Conservation (phyloP, 345 rosid species). For the Citrus glauca region DNA sequence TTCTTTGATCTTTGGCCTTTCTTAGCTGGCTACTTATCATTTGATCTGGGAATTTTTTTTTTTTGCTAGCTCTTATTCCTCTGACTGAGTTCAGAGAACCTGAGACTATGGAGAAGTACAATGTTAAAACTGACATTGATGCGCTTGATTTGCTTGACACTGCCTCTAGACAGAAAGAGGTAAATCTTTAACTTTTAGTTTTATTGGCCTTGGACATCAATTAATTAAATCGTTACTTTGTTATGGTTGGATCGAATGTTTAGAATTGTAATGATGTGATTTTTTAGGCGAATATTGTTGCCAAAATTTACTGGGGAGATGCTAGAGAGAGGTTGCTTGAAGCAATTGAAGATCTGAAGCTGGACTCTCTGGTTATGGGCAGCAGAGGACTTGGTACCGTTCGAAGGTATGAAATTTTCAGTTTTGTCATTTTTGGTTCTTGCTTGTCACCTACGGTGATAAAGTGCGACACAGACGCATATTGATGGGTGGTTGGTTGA, state of each 20-base stretch:
- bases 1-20: background rate
- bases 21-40: background rate
- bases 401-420: constrained; percentile 42
- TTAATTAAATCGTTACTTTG: background rate
- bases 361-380: constrained; percentile 87
- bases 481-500: background rate
- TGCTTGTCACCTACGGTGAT: background rate
- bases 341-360: constrained; percentile 68
- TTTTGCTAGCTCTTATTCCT: constrained; percentile 69
- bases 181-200: background rate
- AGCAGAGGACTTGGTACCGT: constrained; percentile 94
- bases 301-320: constrained; percentile 91
- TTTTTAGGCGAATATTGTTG: constrained; percentile 39
- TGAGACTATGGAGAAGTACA: constrained; percentile 53
- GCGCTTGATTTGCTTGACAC: constrained; percentile 88
- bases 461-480: background rate
- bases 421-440: background rate
- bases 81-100: constrained; percentile 85
- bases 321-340: constrained; percentile 83
- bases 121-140: constrained; percentile 49
- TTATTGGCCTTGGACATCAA: too few species aligned
- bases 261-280: background rate
- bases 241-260: background rate
- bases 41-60: constrained; percentile 12
- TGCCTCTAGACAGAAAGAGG: constrained; percentile 83